A percentile compares a stretch with the other conserved stretches of the same genome.
Evolutionary conservation across 2,329 filamentous ascomycete species (phyloP).

Genomic region (Stachybotrys echinatus): DNA sequence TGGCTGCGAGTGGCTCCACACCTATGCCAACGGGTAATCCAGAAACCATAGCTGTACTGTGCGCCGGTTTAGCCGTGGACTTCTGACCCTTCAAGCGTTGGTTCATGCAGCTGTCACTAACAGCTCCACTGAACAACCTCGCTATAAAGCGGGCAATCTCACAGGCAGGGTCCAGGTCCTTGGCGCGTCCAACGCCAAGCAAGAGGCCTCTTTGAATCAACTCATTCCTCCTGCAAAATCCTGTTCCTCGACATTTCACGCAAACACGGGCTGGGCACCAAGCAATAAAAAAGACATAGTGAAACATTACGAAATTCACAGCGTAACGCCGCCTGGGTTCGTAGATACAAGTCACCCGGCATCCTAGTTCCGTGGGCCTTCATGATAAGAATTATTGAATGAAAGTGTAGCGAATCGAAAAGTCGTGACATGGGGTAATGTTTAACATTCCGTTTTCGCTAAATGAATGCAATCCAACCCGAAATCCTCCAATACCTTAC

Average conservation of each 20-base stretch:
- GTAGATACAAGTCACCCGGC: background rate
- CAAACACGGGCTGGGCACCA: too few species aligned
- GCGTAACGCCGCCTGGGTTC: background rate
- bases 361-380: background rate
- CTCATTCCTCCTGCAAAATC: too few species aligned
- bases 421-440: background rate
- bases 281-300: background rate
- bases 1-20: too few species aligned
- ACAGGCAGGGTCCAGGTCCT: background rate
- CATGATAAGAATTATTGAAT: background rate
- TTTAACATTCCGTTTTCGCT: background rate
- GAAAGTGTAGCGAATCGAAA: background rate
- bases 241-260: too few species aligned
- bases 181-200: too few species aligned
- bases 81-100: background rate
- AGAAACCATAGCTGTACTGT: too few species aligned
- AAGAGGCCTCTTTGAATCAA: too few species aligned
- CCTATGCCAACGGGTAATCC: too few species aligned
- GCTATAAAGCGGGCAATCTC: background rate
- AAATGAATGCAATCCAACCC: background rate
- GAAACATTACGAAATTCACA: background rate
- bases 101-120: background rate
- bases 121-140: background rate
- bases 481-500: conserved; percentile 10
- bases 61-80: too few species aligned